Evolutionary conservation across 768 basidiomycete genomes (phyloP), one percentile per base, ranked within the genome.

Genomic region (Lentinula guzmanii): DNA sequence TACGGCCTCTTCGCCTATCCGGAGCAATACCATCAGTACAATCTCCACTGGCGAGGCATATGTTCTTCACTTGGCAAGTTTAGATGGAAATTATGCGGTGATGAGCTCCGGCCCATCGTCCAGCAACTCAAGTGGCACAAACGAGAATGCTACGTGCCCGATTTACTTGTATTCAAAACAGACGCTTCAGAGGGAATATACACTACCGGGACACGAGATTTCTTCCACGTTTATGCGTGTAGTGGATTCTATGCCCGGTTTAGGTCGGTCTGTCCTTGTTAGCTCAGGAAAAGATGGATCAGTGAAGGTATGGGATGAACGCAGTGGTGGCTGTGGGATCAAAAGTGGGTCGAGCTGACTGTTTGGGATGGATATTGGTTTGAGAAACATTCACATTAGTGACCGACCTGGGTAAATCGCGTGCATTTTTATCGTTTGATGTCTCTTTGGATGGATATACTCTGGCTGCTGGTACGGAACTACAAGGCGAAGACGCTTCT

Each of bases 381-480:
- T 69, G 78, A 75, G 66, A 68, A 42, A 67, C 60, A 55, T 67
- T 62, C 56, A 35, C 65, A 58, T 18, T 67, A 87, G 86, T 87
- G 80, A 78, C 76, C 28, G 72, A 76, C 59, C 68, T 78, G 16
- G 79, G 81, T 24, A 72, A 73, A 69, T 63, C 67, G 16, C 74
- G 73, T 16, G 74, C 78, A 5, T 68, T 91, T 8, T 77, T 92
- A 3, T 89, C 81, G 35, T 90, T 84, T 63, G 91, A 91, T 69
- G 80, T 87, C 5, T 87, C 90, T 2, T 67, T 75, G 1, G 86
- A 91, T 65, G 91, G 91, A 4, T 71, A 80, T 64, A 84, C 86
- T 2, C 81, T 96, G 24, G 92, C 87, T 18, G 93, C 87, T 10
- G 95, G 95, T 15, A 90, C 93, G 0, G 92, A 91, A 64, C 72